Evolutionary conservation across 768 basidiomycete species (phyloP).

Genomic region (Agrocybe praecox): DNA sequence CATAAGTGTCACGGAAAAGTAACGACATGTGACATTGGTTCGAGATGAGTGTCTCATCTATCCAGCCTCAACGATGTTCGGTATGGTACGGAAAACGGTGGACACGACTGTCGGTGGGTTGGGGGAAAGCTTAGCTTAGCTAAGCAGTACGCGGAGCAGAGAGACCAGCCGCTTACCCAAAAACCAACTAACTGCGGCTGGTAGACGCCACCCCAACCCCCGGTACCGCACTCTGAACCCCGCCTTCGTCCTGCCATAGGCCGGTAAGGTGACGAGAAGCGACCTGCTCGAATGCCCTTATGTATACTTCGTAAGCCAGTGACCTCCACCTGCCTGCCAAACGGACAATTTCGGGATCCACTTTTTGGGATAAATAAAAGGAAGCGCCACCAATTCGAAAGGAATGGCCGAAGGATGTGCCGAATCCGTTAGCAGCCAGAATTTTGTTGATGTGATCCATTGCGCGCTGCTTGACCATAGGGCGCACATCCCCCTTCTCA

Average conservation of each 20-base stretch:
- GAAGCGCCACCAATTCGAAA: slow-evolving; percentile 46
- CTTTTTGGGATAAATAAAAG: slow-evolving; percentile 29
- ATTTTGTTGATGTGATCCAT: slow-evolving; percentile 31
- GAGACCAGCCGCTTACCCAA: slow-evolving; percentile 5
- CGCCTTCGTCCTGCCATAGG: no score
- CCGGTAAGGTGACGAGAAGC: slow-evolving; percentile 19
- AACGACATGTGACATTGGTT: no score
- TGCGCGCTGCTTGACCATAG: slow-evolving; percentile 29
- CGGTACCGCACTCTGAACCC: no score
- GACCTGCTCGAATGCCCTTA: slow-evolving; percentile 37
- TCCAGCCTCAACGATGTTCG: no score
- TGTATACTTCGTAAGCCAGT: slow-evolving; percentile 39
- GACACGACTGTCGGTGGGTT: no score
- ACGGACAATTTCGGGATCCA: slow-evolving; percentile 35
- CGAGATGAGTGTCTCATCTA: no score
- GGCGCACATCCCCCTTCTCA: slow-evolving; percentile 20
- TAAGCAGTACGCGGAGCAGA: background rate
- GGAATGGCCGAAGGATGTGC: slow-evolving; percentile 39
- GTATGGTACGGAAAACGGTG: no score
- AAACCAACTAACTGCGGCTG: background rate
- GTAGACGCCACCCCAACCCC: no score
- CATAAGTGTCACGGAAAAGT: no score
- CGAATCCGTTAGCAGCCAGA: slow-evolving; percentile 24
- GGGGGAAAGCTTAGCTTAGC: no score
- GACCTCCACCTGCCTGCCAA: slow-evolving; percentile 40